Evolutionary conservation across 2,329 filamentous ascomycete species (phyloP).

Genomic region (Phaeosphaeriaceae sp.): DNA sequence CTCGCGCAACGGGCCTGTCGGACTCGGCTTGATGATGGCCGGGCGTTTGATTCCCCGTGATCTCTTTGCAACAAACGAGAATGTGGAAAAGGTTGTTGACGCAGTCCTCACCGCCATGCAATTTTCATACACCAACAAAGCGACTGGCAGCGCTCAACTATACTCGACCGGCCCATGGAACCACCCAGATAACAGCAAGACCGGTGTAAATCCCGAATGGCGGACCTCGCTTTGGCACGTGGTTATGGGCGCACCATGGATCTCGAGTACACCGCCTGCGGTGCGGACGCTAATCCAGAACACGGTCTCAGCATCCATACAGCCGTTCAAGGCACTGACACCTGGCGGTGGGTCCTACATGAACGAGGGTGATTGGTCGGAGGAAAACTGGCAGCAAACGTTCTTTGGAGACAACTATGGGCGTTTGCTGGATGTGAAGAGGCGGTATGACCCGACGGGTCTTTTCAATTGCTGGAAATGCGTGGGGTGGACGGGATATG

Average conservation of each 20-base stretch:
- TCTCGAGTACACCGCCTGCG: conserved; percentile 20
- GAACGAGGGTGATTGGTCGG: conserved; percentile 46
- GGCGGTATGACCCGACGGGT: conserved; percentile 36
- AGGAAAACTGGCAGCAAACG: conserved; percentile 43
- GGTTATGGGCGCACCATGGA: conserved; percentile 43
- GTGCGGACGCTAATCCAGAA: conserved; percentile 35
- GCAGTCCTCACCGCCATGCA: conserved; percentile 44
- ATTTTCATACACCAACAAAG: conserved; percentile 33
- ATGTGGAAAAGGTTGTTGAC: conserved; percentile 34
- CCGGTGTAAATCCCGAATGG: conserved; percentile 42
- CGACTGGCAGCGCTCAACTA: conserved; percentile 40
- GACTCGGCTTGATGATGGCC: conserved; percentile 41
- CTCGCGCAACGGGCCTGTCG: conserved; percentile 42
- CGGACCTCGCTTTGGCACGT: conserved; percentile 44
- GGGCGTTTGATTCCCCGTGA: conserved; percentile 42
- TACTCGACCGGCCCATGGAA: conserved; percentile 45
- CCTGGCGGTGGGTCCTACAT: conserved; percentile 46
- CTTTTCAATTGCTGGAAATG: conserved; percentile 49
- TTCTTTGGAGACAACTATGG: conserved; percentile 45
- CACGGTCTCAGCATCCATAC: conserved; percentile 37
- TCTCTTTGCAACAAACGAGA: conserved; percentile 28
- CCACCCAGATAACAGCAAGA: conserved; percentile 39
- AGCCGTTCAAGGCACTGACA: conserved; percentile 42
- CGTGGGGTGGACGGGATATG: conserved; percentile 44
- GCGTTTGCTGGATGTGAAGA: conserved; percentile 35